phyloP scores from a whole-genome alignment of 2,329 filamentous ascomycete species.

The Penicillium janthinellum region DNA sequence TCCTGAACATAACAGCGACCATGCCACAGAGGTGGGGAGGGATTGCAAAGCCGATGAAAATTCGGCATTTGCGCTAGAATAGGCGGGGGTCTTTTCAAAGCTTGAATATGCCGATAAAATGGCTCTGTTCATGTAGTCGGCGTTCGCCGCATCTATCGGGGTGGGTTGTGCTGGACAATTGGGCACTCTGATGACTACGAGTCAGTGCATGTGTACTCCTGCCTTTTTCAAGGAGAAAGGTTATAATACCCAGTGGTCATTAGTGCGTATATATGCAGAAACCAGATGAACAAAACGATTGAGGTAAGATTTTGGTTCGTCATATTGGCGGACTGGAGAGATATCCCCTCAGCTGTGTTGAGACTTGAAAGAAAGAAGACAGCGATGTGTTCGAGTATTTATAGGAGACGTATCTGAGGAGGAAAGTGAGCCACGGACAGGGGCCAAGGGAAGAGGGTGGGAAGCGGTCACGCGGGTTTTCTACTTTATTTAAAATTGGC shows the following conservation, averaged over 20 bases:
- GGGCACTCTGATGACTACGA: not conserved
- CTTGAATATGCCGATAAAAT: not conserved
- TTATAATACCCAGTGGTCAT: not conserved
- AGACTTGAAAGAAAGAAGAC: not conserved
- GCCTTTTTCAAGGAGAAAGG: not conserved
- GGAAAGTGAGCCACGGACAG: slow-evolving; percentile 1
- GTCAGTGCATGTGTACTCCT: not conserved
- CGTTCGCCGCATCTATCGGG: not conserved
- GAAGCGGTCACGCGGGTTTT: too few species aligned
- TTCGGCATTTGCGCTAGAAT: not conserved
- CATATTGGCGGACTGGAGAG: not conserved
- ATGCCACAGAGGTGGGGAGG: not conserved
- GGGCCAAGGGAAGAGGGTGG: too few species aligned
- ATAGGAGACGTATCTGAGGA: too few species aligned
- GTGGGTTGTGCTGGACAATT: not conserved
- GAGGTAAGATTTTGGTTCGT: not conserved
- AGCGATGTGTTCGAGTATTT: not conserved
- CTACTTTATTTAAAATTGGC: too few species aligned
- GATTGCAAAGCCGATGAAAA: not conserved
- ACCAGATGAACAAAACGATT: not conserved
- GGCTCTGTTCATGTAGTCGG: not conserved
- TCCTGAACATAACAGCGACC: not conserved
- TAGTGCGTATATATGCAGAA: not conserved
- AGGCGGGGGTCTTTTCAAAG: not conserved
- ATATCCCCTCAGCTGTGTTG: not conserved